Evolutionary conservation across 208 protist genomes (phyloP).

Genomic region (Crithidia expoeki): DNA sequence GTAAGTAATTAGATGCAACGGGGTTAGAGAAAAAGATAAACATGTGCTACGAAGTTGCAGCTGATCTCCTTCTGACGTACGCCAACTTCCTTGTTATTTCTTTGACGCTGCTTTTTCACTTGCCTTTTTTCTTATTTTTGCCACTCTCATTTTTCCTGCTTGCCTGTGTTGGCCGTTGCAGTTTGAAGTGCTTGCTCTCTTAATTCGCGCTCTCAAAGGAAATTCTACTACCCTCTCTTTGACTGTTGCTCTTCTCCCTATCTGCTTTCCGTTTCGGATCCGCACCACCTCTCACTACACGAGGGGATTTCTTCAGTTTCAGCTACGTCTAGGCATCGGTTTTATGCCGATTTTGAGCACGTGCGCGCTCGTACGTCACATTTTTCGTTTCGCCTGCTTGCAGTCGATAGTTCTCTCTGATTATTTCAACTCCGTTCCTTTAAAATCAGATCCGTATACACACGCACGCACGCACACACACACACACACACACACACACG

Average conservation of each 20-base stretch:
- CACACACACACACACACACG: not conserved
- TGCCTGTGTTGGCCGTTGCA: not conserved
- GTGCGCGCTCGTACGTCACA: not conserved
- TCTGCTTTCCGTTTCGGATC: not conserved
- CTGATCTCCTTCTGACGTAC: no score
- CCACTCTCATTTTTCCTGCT: no score
- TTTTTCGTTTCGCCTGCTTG: not conserved
- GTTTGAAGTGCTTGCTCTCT: not conserved
- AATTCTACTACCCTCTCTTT: not conserved
- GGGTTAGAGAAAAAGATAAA: no score
- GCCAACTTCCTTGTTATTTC: no score
- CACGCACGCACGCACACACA: not conserved
- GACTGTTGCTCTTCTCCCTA: not conserved
- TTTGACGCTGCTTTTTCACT: no score
- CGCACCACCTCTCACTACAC: no score
- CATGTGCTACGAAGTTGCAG: no score
- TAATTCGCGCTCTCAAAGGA: not conserved
- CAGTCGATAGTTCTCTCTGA: not conserved
- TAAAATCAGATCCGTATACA: not conserved
- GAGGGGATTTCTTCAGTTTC: no score
- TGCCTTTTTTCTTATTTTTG: no score
- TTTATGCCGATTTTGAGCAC: not conserved
- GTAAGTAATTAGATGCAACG: no score
- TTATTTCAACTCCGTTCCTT: not conserved
- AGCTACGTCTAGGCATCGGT: not conserved